Evolutionary conservation across 2,329 filamentous ascomycete species (phyloP).

Genomic region (Alternaria triticina): DNA sequence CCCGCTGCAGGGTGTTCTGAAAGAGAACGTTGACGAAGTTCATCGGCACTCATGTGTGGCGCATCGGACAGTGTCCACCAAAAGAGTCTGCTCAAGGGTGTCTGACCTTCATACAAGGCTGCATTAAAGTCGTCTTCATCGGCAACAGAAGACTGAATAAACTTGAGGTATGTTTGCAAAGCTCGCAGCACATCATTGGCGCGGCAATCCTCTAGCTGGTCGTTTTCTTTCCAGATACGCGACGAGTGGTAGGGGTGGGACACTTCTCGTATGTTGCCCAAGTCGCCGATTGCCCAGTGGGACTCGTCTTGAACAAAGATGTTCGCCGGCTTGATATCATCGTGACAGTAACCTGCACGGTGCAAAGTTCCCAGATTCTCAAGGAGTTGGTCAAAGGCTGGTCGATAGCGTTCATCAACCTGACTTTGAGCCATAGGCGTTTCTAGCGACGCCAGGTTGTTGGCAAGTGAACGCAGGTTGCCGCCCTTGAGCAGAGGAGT

Average conservation of each 20-base stretch:
- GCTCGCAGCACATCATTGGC: slow-evolving; percentile 40
- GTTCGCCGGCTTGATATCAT: slow-evolving; percentile 48
- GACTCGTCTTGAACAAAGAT: slow-evolving; percentile 33
- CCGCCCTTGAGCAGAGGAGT: slow-evolving; percentile 25
- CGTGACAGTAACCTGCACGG: slow-evolving; percentile 42
- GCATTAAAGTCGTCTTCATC: slow-evolving; percentile 26
- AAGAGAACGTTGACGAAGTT: slow-evolving; percentile 15
- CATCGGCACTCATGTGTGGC: slow-evolving; percentile 12
- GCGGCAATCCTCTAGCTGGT: slow-evolving; percentile 33
- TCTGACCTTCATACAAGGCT: slow-evolving; percentile 24
- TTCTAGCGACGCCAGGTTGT: neutral
- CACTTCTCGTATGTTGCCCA: slow-evolving; percentile 43
- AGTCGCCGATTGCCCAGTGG: slow-evolving; percentile 44
- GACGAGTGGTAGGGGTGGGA: slow-evolving; percentile 38
- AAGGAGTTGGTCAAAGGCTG: slow-evolving; percentile 37
- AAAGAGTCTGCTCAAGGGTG: slow-evolving; percentile 34
- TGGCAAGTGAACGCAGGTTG: slow-evolving; percentile 16
- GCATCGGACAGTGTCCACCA: slow-evolving; percentile 26
- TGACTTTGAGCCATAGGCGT: slow-evolving; percentile 6
- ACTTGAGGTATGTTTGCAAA: slow-evolving; percentile 39
- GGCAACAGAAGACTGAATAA: slow-evolving; percentile 19
- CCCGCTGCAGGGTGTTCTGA: slow-evolving; percentile 10
- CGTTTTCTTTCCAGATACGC: slow-evolving; percentile 28
- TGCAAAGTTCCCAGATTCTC: slow-evolving; percentile 33
- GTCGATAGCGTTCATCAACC: slow-evolving; percentile 37